These are phyloP conservation scores for Seiridium unicorne DNA, from an alignment of 2,329 filamentous ascomycete species.

Conservation along the genomic window DNA sequence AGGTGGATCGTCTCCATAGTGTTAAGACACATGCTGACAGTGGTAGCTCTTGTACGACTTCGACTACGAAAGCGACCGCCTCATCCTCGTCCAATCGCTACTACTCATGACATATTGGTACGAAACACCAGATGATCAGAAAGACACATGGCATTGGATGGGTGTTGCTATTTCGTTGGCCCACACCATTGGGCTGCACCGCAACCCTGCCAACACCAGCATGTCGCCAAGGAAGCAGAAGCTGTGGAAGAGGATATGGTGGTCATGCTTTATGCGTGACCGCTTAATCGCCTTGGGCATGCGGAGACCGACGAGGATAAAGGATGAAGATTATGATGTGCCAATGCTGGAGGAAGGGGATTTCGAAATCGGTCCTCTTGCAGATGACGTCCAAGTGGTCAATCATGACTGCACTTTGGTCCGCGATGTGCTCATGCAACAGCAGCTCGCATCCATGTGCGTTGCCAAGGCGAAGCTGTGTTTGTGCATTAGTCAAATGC, in stretches of 20 bases:
- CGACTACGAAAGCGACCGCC: constrained; percentile 88
- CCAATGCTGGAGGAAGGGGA: constrained; percentile 83
- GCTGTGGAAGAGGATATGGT: constrained; percentile 95
- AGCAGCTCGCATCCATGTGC: constrained; percentile 81
- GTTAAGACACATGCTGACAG: constrained; percentile 13
- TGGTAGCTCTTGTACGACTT: constrained; percentile 83
- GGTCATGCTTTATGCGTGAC: constrained; percentile 95
- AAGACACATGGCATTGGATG: constrained; percentile 99
- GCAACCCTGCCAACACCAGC: constrained; percentile 74
- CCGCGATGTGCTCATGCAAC: constrained; percentile 70
- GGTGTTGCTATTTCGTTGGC: constrained; percentile 90
- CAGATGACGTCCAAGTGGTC: constrained; percentile 67
- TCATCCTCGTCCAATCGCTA: constrained; percentile 83
- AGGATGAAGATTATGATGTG: constrained; percentile 90
- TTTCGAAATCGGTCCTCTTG: constrained; percentile 73
- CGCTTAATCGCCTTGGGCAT: constrained; percentile 90
- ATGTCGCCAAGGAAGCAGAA: constrained; percentile 74
- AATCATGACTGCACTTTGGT: constrained; percentile 68
- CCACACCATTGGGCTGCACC: constrained; percentile 89
- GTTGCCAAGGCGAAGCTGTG: constrained; percentile 90
- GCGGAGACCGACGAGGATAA: constrained; percentile 88
- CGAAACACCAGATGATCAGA: constrained; percentile 93
- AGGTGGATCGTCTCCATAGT: constrained; percentile 30
- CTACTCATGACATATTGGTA: constrained; percentile 97
- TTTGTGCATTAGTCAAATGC: constrained; percentile 83